Evolutionary conservation across 2,329 filamentous ascomycete species (phyloP), one percentile per base, ranked within the genome.

Genomic region (Zymoseptoria crescenta): DNA sequence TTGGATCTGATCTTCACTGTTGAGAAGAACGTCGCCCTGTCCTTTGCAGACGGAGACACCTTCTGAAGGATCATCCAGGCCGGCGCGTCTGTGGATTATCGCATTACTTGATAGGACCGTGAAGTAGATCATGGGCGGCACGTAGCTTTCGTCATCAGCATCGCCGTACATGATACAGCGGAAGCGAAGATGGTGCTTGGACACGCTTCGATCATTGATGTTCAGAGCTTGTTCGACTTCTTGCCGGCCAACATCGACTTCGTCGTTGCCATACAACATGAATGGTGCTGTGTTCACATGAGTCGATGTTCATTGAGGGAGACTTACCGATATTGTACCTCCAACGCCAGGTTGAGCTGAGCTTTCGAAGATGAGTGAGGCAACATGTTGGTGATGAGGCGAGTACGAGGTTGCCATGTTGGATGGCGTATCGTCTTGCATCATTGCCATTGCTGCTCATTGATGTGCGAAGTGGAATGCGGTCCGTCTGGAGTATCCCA

Each of bases 131-230:
- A 81, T 73, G 4, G 79, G 78, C 2, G 73, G 67, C 9, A 79
- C 72, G 1, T 63, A 60, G 9, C 70, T 62, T 24, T 67, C 57
- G 13, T 67, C 66, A 27, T 73, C 66, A 16, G 35, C n/a, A 57
- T 75, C 70, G 35, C 78, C 78, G 59, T 76, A 80, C 1, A 78
- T 56, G 53, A 80, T 72, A 63, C 76, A 78, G 62, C 77, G 76
- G 50, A 80, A 69, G 21, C 72, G 72, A 16, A 80, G 63, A 69
- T 81, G 79, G 56, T 73, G 70, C 35, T 74, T 76, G 16, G 79
- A 80, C 19, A 81, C 74, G 41, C 68, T 71, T 21, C 60, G 61
- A 29, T 74, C 72, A 24, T 68, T 55, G 3, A 69, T 58, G 10
- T 56, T 62, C 20, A 72, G 62, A 8, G 55, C 29, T 8, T 65